phyloP scores from a whole-genome alignment of 331 rosid genomes.

The Ulmus americana region DNA sequence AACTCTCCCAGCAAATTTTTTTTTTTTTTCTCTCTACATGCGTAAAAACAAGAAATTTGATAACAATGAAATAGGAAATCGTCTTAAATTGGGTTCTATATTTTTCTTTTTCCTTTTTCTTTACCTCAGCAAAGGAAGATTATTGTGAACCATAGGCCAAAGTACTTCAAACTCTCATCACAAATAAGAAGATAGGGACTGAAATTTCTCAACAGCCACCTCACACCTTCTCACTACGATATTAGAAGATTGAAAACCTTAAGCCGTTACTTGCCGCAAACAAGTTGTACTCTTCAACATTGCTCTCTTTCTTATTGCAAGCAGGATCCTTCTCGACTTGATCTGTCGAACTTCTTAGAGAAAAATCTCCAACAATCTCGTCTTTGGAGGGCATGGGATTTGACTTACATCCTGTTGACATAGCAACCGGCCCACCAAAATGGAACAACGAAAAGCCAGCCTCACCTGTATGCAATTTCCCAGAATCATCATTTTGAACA shows the following conservation, averaged over 20 bases:
- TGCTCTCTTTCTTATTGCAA: slow-evolving; percentile 62
- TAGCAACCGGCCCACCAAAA: slow-evolving; percentile 86
- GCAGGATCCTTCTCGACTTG: slow-evolving; percentile 39
- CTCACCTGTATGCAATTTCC: slow-evolving; percentile 36
- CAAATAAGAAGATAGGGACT: slow-evolving; percentile 46
- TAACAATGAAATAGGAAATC: slow-evolving; percentile 41
- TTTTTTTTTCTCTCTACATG: slow-evolving; percentile 33
- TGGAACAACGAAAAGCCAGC: slow-evolving; percentile 78
- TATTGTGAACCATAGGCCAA: slow-evolving; percentile 57
- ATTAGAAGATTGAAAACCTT: slow-evolving; percentile 68
- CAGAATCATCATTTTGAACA: slow-evolving; percentile 35
- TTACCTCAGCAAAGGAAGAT: slow-evolving; percentile 34
- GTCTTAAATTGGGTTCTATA: slow-evolving; percentile 29
- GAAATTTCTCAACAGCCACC: slow-evolving; percentile 46
- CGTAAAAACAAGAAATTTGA: slow-evolving; percentile 31
- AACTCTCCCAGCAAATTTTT: slow-evolving; percentile 37
- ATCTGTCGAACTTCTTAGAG: slow-evolving; percentile 40
- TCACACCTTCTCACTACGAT: slow-evolving; percentile 43
- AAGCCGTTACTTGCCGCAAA: slow-evolving; percentile 74
- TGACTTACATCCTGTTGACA: slow-evolving; percentile 49
- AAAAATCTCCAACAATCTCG: slow-evolving; percentile 32
- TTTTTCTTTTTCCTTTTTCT: background rate
- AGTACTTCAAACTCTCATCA: slow-evolving; percentile 49
- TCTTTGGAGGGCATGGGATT: slow-evolving; percentile 38
- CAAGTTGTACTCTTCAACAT: slow-evolving; percentile 85